phyloP scores from a whole-genome alignment of 352 stramenopile species.

The Pythium plurisporium region DNA sequence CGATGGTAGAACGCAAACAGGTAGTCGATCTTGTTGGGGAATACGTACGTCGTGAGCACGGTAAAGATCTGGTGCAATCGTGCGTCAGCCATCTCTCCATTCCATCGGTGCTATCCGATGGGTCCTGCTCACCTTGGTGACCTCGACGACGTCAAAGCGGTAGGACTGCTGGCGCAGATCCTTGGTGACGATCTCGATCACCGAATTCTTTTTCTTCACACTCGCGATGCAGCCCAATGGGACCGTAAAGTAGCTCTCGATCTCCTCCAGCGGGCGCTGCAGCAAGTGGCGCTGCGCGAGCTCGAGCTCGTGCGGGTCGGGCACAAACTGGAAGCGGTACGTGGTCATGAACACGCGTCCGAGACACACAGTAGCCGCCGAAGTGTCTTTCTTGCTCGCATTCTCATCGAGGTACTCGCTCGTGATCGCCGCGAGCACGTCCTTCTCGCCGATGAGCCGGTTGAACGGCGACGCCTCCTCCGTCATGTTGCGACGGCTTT shows the following conservation, averaged over 20 bases:
- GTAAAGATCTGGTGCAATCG: slow-evolving; percentile 79
- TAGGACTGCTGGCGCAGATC: slow-evolving; percentile 74
- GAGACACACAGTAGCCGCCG: slow-evolving; percentile 53
- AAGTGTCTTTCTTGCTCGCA: slow-evolving; percentile 50
- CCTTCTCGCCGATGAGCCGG: slow-evolving; percentile 65
- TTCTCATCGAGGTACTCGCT: slow-evolving; percentile 72
- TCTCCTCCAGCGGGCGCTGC: slow-evolving; percentile 52
- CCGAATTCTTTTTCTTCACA: slow-evolving; percentile 76
- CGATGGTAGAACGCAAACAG: slow-evolving; percentile 83
- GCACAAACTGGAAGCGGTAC: slow-evolving; percentile 80
- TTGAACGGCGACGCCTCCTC: slow-evolving; percentile 24
- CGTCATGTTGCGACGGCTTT: too few relatives aligned
- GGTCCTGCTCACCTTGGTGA: slow-evolving; percentile 38
- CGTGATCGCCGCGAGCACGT: slow-evolving; percentile 70
- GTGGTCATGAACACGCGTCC: slow-evolving; percentile 80
- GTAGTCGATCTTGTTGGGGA: slow-evolving; percentile 79
- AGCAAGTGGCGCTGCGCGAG: slow-evolving; percentile 49
- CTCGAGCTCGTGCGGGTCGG: slow-evolving; percentile 54
- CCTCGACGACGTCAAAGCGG: slow-evolving; percentile 68
- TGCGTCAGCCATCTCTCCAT: too few relatives aligned
- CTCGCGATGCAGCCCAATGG: slow-evolving; percentile 66
- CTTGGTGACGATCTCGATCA: slow-evolving; percentile 77
- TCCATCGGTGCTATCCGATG: not conserved
- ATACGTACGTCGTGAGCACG: slow-evolving; percentile 78
- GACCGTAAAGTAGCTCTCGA: slow-evolving; percentile 73